Conservation (phyloP, 352 stramenopile species). For the Aphanomyces invadans region DNA sequence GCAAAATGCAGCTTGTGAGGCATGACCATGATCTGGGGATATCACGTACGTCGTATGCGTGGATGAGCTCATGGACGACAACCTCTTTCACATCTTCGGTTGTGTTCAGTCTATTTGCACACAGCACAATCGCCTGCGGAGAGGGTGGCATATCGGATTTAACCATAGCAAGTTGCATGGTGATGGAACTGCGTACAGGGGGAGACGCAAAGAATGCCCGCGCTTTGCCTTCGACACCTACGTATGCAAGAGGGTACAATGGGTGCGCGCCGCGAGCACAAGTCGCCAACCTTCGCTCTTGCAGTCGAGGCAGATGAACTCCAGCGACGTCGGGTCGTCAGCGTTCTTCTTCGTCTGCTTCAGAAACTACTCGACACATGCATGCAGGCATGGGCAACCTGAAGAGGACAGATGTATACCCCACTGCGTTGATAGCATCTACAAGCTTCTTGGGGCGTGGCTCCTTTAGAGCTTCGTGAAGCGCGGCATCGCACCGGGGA, state of each 20-base stretch:
- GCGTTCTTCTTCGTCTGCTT: slow-evolving; percentile 31
- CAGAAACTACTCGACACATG: slow-evolving; percentile 37
- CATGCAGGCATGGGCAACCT: not conserved
- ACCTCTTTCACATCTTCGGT: slow-evolving; percentile 66
- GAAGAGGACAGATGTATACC: not conserved
- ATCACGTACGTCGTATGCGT: slow-evolving; percentile 69
- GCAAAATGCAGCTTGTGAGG: slow-evolving; percentile 5
- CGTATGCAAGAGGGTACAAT: not conserved
- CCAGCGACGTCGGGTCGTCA: slow-evolving; percentile 29
- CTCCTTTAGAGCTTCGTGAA: slow-evolving; percentile 64
- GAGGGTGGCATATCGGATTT: not conserved
- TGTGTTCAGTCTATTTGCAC: slow-evolving; percentile 69
- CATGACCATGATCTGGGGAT: not conserved
- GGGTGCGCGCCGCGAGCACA: not conserved
- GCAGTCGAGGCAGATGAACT: slow-evolving; percentile 76
- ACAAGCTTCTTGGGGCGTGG: slow-evolving; percentile 56
- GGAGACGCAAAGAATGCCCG: slow-evolving; percentile 78
- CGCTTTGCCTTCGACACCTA: slow-evolving; percentile 63
- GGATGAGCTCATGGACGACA: slow-evolving; percentile 79
- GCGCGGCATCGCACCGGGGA: slow-evolving; percentile 69
- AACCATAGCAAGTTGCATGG: not conserved
- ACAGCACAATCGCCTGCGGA: slow-evolving; percentile 59
- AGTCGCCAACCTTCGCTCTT: slow-evolving; percentile 41
- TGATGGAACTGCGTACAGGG: slow-evolving; percentile 30
- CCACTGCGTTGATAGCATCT: slow-evolving; percentile 68